Evolutionary conservation across 2,329 filamentous ascomycete species (phyloP).

Genomic region (Aureobasidium sp.): DNA sequence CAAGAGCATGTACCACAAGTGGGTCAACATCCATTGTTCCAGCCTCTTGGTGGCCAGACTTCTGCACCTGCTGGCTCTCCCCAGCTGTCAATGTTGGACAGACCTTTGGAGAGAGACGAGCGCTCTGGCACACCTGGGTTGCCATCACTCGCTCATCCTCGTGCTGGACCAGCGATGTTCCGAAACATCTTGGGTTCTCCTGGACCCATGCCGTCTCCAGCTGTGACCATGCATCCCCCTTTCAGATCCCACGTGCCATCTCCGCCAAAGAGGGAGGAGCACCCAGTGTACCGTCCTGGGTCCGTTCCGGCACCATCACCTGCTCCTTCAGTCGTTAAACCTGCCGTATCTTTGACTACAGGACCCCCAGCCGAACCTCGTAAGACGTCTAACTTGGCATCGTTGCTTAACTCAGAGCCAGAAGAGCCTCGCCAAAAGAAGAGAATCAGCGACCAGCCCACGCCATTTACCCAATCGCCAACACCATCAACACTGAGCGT

Average conservation of each 20-base stretch:
- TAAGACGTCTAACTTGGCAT: slow-evolving; percentile 32
- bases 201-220: slow-evolving; percentile 14
- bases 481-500: slow-evolving; percentile 11
- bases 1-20: slow-evolving; percentile 18
- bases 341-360: slow-evolving; percentile 16
- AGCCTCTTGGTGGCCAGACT: neutral
- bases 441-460: slow-evolving; percentile 23
- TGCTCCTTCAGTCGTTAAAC: slow-evolving; percentile 20
- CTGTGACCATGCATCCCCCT: slow-evolving; percentile 16
- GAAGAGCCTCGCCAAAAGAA: slow-evolving; percentile 29
- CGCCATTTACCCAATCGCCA: slow-evolving; percentile 19
- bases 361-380: slow-evolving; percentile 27
- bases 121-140: slow-evolving; percentile 25
- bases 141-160: slow-evolving; percentile 16
- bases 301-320: slow-evolving; percentile 22
- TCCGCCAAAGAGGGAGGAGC: slow-evolving; percentile 26
- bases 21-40: slow-evolving; percentile 8
- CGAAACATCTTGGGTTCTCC: slow-evolving; percentile 18
- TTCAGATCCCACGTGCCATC: slow-evolving; percentile 22
- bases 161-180: slow-evolving; percentile 16
- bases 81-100: slow-evolving; percentile 20
- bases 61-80: neutral
- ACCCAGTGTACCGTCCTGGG: slow-evolving; percentile 21
- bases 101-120: slow-evolving; percentile 26
- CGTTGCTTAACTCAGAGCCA: slow-evolving; percentile 30